phyloP scores from a whole-genome alignment of 2,329 filamentous ascomycete genomes.

The Cyclaneusma minus region DNA sequence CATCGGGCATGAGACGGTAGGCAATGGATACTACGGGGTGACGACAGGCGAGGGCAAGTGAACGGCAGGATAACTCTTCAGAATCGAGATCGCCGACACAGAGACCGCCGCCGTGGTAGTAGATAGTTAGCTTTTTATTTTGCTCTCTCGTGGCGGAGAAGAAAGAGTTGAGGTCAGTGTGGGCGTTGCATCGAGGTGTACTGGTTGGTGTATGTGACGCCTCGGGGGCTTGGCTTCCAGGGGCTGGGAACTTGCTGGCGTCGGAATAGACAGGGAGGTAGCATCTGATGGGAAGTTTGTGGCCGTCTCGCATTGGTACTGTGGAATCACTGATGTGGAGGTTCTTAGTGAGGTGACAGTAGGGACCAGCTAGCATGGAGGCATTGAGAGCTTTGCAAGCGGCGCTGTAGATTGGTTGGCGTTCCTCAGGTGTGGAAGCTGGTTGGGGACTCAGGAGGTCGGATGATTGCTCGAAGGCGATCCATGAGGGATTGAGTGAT shows the following conservation, averaged over 20 bases:
- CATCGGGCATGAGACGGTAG: conserved; percentile 28
- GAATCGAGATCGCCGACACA: conserved; percentile 31
- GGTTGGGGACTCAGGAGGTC: conserved; percentile 16
- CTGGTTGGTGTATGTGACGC: too few species aligned
- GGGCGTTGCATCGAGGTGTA: too few species aligned
- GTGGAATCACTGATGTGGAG: conserved; percentile 12
- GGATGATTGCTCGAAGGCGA: conserved; percentile 21
- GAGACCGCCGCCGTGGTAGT: conserved; percentile 33
- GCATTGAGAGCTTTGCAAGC: conserved; percentile 23
- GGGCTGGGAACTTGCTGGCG: background rate
- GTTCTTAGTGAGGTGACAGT: conserved; percentile 21
- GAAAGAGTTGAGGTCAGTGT: too few species aligned
- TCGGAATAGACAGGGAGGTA: conserved; percentile 7
- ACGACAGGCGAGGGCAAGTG: conserved; percentile 19
- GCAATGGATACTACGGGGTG: conserved; percentile 26
- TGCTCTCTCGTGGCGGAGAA: background rate
- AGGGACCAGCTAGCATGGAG: conserved; percentile 20
- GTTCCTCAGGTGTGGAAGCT: conserved; percentile 9
- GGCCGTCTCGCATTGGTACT: conserved; percentile 2
- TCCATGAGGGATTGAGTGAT: conserved; percentile 24
- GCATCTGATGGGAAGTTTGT: conserved; percentile 8
- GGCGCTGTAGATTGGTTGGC: conserved; percentile 24
- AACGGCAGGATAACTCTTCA: conserved; percentile 31
- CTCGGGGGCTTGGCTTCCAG: background rate
- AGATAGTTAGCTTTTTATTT: conserved; percentile 22